Percentiles rank a stretch among this genome's conserved stretches.
These are phyloP conservation scores for Trichoderma harzianum DNA, from an alignment of 2,329 filamentous ascomycete species.

Conservation along the genomic window DNA sequence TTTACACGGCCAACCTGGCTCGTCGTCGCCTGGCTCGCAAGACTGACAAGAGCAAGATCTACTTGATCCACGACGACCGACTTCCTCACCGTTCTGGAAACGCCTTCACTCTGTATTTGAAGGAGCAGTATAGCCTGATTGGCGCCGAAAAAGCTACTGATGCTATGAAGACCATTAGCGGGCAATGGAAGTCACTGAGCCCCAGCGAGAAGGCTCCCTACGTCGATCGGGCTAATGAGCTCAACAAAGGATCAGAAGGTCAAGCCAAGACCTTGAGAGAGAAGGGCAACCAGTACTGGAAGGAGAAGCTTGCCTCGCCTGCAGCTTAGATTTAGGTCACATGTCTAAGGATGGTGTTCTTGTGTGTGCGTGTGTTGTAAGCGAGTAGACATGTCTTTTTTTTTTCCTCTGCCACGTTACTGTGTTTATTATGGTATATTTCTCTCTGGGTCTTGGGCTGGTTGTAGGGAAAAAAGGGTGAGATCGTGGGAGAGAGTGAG, in stretches of 20 bases:
- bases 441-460: background rate
- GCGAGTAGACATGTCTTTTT: background rate
- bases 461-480: background rate
- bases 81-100: constrained; percentile 39
- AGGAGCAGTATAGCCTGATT: constrained; percentile 36
- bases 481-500: background rate
- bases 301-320: constrained; percentile 15
- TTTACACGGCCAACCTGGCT: constrained; percentile 46
- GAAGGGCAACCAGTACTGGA: constrained; percentile 25
- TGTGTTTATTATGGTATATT: background rate
- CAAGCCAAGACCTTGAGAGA: constrained; percentile 30
- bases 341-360: background rate
- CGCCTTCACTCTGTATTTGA: constrained; percentile 38
- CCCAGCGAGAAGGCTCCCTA: constrained; percentile 42
- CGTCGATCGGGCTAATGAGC: constrained; percentile 28
- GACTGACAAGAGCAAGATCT: constrained; percentile 25
- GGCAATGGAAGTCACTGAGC: constrained; percentile 44
- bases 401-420: background rate
- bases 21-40: constrained; percentile 42
- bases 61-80: constrained; percentile 45
- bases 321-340: background rate
- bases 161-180: constrained; percentile 25
- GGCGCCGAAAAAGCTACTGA: constrained; percentile 23
- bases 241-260: constrained; percentile 17
- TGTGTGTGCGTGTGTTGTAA: background rate